These are phyloP conservation scores for Arabidopsis hybrid DNA, from an alignment of 441 rosid species.

Conservation along the genomic window DNA sequence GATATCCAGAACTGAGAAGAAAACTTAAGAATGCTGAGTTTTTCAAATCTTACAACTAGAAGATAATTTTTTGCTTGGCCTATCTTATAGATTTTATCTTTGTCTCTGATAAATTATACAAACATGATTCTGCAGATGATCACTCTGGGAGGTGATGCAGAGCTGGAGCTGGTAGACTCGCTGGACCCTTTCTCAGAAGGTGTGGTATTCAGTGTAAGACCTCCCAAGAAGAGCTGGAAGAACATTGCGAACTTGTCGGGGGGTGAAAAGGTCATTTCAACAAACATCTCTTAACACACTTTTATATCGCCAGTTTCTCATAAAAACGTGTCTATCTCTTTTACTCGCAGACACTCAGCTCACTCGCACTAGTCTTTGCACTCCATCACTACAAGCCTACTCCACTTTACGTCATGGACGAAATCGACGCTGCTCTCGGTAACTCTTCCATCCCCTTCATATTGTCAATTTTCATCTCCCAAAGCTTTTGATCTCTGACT, in stretches of 20 bases:
- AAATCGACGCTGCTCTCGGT: constrained; percentile 98
- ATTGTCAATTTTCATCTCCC: background rate
- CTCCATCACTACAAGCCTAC: constrained; percentile 99
- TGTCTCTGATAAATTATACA: constrained; percentile 1
- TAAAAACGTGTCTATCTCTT: constrained; percentile 6
- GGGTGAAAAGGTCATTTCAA: constrained; percentile 83
- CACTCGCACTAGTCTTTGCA: constrained; percentile 95
- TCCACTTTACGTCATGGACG: constrained; percentile 98
- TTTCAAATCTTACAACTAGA: constrained; percentile 9
- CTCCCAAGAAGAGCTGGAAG: constrained; percentile 99
- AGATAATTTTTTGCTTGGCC: background rate
- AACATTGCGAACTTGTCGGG: constrained; percentile 96
- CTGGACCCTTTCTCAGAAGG: constrained; percentile 99
- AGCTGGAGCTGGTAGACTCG: constrained; percentile 98
- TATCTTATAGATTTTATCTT: constrained; percentile 12
- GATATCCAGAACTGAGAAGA: background rate
- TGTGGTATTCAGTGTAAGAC: constrained; percentile 97
- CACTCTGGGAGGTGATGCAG: constrained; percentile 99
- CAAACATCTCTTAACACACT: constrained; percentile 26
- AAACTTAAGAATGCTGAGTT: constrained; percentile 11
- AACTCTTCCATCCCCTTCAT: constrained; percentile 7
- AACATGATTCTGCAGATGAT: constrained; percentile 67
- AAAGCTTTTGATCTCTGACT: constrained; percentile 12
- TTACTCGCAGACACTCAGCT: constrained; percentile 88
- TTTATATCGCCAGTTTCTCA: constrained; percentile 5